These are phyloP conservation scores for Thalassiosira mediterranea DNA, from an alignment of 352 stramenopile species.

Conservation along the genomic window DNA sequence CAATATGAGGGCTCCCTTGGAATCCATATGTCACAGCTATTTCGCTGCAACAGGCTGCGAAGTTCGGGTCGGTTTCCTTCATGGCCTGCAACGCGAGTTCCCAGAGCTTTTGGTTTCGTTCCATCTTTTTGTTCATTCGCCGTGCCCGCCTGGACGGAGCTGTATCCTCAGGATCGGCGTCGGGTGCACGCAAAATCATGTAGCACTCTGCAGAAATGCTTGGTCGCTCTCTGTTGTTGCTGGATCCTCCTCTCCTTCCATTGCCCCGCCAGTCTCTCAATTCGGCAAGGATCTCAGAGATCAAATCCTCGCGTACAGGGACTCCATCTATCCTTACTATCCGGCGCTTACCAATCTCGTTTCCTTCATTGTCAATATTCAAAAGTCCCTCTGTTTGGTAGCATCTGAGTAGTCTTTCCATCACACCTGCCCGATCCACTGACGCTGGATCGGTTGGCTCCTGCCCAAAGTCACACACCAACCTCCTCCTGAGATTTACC, in stretches of 20 bases:
- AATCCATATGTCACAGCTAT: conserved; percentile 57
- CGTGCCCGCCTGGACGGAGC: conserved; percentile 16
- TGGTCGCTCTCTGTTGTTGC: conserved; percentile 36
- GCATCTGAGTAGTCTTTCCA: conserved; percentile 38
- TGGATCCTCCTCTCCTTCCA: conserved; percentile 19
- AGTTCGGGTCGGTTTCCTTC: conserved; percentile 39
- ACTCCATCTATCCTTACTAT: conserved; percentile 23
- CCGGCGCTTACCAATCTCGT: conserved; percentile 14
- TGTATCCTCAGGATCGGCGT: conserved; percentile 3
- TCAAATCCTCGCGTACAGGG: conserved; percentile 33
- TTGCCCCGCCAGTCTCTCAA: conserved; percentile 31
- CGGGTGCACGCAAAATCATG: conserved; percentile 52
- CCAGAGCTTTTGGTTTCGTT: conserved; percentile 41
- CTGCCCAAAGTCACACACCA: conserved; percentile 58
- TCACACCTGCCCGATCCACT: conserved; percentile 36
- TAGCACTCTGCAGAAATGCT: conserved; percentile 51
- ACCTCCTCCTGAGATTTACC: conserved; percentile 35
- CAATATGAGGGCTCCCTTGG: conserved; percentile 50
- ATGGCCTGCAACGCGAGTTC: conserved; percentile 39
- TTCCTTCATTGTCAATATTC: conserved; percentile 3
- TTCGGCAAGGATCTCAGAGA: conserved; percentile 31
- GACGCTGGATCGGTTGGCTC: conserved; percentile 22
- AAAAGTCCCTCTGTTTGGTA: conserved; percentile 43
- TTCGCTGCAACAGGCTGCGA: conserved; percentile 37
- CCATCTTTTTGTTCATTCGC: conserved; percentile 47